These are phyloP conservation scores for Parathielavia appendiculata DNA, from an alignment of 495 filamentous ascomycete species.

Conservation along the genomic window DNA sequence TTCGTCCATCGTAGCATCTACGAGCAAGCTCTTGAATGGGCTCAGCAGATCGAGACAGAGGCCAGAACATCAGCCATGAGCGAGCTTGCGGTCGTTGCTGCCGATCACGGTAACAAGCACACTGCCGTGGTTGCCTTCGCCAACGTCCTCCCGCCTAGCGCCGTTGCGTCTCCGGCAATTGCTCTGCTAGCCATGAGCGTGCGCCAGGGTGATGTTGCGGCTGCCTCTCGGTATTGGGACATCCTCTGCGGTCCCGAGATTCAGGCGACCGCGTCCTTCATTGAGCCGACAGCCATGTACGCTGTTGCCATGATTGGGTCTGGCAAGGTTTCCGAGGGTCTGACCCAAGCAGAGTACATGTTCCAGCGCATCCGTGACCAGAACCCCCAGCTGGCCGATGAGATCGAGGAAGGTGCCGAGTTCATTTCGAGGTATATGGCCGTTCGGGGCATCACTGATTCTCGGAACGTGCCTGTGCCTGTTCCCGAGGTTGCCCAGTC, in stretches of 20 bases:
- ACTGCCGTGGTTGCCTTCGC: constrained; percentile 66
- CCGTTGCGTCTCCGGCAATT: constrained; percentile 61
- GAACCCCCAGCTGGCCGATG: constrained; percentile 57
- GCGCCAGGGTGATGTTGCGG: constrained; percentile 68
- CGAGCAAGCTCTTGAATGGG: constrained; percentile 61
- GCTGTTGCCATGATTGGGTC: constrained; percentile 74
- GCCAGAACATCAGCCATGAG: constrained; percentile 36
- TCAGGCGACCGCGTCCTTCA: constrained; percentile 57
- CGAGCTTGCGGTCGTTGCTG: constrained; percentile 54
- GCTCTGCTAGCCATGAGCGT: constrained; percentile 81
- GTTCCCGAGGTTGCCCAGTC: constrained; percentile 26
- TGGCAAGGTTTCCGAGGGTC: constrained; percentile 69
- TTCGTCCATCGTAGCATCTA: constrained; percentile 59
- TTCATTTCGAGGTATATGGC: constrained; percentile 78
- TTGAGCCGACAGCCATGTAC: constrained; percentile 85
- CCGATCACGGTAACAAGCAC: constrained; percentile 68
- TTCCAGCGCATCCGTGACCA: constrained; percentile 68
- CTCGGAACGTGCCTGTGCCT: constrained; percentile 37
- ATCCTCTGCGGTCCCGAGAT: constrained; percentile 57
- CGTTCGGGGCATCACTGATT: constrained; percentile 41
- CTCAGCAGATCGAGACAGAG: constrained; percentile 44
- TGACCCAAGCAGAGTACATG: constrained; percentile 72
- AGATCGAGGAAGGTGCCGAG: constrained; percentile 82
- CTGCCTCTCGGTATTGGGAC: constrained; percentile 71
- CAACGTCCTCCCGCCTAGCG: constrained; percentile 46